Base-by-base conservation (phyloP, 805 yeast genomes). In the Wickerhamiella vanderwaltii region DNA sequence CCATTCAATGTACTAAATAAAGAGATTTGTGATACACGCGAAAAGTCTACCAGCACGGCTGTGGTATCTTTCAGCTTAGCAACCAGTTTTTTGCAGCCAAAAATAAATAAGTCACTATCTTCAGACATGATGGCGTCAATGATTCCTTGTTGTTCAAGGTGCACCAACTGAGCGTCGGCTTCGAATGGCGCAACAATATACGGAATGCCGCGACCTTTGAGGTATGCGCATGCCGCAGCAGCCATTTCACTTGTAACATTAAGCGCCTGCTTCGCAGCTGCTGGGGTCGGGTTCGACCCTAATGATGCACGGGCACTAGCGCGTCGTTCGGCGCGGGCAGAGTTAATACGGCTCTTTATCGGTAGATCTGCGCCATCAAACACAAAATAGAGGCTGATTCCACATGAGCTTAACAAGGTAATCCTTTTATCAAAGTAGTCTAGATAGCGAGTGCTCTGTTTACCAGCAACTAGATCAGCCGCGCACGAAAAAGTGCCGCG, bases 111-210 rank as follows among this genome's bases (percentile, higher is more conserved):
- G 62, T 91, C 99, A 0, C 96, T 86, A 57, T 91, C 99, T 55
- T 91, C 99, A 31, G 94, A 79, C 6, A 91, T 67, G 4, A 91
- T 82, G 0, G 88, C 97, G 47, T 85, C 79, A 5, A 85, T 88
- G 1, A 75, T 40, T 0, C 88, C 88, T 0, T 61, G 48, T 45
- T 74, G 72, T 56, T 88, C 97, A 32, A 91, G 67, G 53, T 77
- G 85, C 7, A 87, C 97, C 80, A 91, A 74, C 59, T 91, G 98
- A 1, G 98, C 80, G 58, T 91, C 99, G 0, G 98, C 98, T 62
- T 91, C 99, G 57, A 85, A 91, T 0, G 99, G 99, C 0, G 99
- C 97, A 6, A 91, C 98, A 6, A 91, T 72, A 52, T 73, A 88
- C 45, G 68, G 71, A 37, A 91, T 74, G 1, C 61, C 59, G 35